These are phyloP conservation scores for Moricandia arvensis DNA, from an alignment of 345 rosid species.

Conservation along the genomic window DNA sequence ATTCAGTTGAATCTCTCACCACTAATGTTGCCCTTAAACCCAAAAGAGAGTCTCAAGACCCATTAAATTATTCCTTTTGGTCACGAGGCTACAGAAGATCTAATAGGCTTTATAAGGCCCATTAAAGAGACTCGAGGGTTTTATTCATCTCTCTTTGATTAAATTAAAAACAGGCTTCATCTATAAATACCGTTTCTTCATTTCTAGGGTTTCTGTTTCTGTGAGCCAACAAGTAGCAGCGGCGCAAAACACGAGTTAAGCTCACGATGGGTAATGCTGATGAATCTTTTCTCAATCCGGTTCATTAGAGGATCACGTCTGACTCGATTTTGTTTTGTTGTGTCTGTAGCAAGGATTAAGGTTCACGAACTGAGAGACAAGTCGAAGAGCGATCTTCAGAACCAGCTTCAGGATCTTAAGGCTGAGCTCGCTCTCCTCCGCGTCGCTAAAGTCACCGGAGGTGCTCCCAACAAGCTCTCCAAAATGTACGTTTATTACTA, in stretches of 20 bases:
- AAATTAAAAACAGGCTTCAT: neutral
- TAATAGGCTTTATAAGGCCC: neutral
- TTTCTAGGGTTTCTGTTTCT: neutral
- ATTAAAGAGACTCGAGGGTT: neutral
- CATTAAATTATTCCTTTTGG: neutral
- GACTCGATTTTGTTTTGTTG: neutral
- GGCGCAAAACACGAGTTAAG: neutral
- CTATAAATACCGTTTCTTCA: neutral
- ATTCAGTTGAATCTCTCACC: too few species aligned
- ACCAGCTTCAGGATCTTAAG: slow-evolving; percentile 51
- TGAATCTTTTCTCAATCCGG: neutral
- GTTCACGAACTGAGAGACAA: slow-evolving; percentile 53
- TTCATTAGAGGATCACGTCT: neutral
- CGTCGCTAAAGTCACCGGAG: slow-evolving; percentile 59
- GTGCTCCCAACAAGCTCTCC: slow-evolving; percentile 62
- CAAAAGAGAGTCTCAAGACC: neutral
- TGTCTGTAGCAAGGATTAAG: slow-evolving; percentile 47
- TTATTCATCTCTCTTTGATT: neutral
- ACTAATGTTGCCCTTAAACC: too few species aligned
- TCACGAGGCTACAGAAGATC: neutral
- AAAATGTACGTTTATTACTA: slow-evolving; percentile 37
- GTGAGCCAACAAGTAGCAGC: neutral
- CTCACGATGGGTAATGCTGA: neutral
- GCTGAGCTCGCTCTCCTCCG: slow-evolving; percentile 61
- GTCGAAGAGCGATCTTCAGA: slow-evolving; percentile 45